phyloP scores from a whole-genome alignment of 306 rosid genomes.

The Astragalus glycyphyllos region DNA sequence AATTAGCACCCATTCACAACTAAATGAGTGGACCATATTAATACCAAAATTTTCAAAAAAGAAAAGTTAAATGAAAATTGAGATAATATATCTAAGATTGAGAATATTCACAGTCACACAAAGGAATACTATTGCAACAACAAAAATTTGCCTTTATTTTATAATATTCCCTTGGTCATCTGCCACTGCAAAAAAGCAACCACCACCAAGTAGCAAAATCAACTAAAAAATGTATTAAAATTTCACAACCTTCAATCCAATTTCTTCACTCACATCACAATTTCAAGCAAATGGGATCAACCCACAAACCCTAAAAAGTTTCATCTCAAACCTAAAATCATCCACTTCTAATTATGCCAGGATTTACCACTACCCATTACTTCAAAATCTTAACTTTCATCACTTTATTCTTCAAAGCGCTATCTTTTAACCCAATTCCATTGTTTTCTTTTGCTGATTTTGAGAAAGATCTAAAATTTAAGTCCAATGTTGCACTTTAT shows the following conservation, averaged over 20 bases:
- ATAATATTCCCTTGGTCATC: slow-evolving; percentile 65
- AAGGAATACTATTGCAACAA: slow-evolving; percentile 33
- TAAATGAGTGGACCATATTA: slow-evolving; percentile 30
- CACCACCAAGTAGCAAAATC: slow-evolving; percentile 54
- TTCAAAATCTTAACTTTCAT: slow-evolving; percentile 46
- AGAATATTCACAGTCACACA: not conserved
- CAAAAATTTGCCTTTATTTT: slow-evolving; percentile 4
- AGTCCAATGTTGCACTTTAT: slow-evolving; percentile 60
- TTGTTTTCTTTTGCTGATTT: slow-evolving; percentile 67
- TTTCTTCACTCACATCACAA: slow-evolving; percentile 51
- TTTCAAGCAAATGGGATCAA: slow-evolving; percentile 48
- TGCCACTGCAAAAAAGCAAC: slow-evolving; percentile 57
- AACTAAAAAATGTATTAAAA: slow-evolving; percentile 60
- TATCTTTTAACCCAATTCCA: slow-evolving; percentile 53
- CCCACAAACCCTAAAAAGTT: slow-evolving; percentile 49
- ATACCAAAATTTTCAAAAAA: not conserved
- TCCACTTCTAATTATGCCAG: slow-evolving; percentile 65
- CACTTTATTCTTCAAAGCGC: slow-evolving; percentile 54
- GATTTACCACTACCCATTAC: slow-evolving; percentile 50
- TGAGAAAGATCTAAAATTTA: slow-evolving; percentile 60
- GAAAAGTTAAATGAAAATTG: not conserved
- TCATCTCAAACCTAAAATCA: slow-evolving; percentile 40
- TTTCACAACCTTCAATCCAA: slow-evolving; percentile 76
- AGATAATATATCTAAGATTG: not conserved
- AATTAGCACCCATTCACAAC: slow-evolving; percentile 22